Evolutionary conservation across 148 eudicot genomes (phyloP).

Genomic region (Camellia sinensis): DNA sequence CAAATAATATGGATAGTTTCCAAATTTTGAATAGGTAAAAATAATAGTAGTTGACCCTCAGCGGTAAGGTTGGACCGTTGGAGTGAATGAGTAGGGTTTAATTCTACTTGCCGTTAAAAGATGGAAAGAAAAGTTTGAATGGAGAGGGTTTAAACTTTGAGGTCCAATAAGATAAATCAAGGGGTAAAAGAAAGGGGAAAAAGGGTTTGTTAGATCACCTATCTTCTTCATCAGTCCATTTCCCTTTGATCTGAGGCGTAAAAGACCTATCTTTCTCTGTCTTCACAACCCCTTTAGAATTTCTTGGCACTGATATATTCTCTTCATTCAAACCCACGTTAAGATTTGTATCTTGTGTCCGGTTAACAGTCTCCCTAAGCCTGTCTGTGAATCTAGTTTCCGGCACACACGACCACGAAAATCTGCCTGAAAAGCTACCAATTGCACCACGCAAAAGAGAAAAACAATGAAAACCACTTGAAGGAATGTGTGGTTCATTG

Average conservation of each 20-base stretch:
- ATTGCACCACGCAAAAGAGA: conserved; percentile 14
- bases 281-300: conserved; percentile 14
- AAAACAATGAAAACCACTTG: not conserved
- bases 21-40: no score
- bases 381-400: conserved; percentile 9
- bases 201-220: conserved; percentile 30
- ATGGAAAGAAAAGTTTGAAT: no score
- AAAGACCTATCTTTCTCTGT: conserved; percentile 19
- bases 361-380: conserved; percentile 8
- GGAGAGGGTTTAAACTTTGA: no score
- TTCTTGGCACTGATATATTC: not conserved
- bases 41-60: no score
- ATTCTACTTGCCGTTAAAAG: no score
- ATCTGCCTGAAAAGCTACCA: conserved; percentile 2
- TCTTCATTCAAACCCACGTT: conserved; percentile 9
- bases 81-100: no score
- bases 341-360: conserved; percentile 13
- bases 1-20: no score
- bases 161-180: not conserved
- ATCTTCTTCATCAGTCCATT: conserved; percentile 79
- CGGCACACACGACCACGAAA: conserved; percentile 12
- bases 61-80: no score
- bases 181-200: not conserved
- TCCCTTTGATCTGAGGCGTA: conserved; percentile 51
- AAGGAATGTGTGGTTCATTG: not conserved